Base-by-base conservation (phyloP, 108 stramenopile genomes). In the Nitzschia putrida region DNA sequence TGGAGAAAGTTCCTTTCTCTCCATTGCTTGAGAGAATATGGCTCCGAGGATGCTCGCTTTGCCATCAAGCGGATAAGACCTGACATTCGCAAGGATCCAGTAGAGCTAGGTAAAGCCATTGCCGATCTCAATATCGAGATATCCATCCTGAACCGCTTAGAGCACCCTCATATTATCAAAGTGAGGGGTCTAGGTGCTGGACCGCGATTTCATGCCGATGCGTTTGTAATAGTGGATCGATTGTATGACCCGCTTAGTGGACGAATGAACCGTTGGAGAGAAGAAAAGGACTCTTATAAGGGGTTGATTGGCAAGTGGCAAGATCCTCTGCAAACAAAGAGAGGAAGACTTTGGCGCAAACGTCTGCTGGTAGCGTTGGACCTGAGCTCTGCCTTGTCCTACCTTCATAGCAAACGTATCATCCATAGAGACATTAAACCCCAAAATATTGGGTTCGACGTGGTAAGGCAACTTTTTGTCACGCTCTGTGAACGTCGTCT, bases 151-250 rank as follows among this genome's bases (percentile, higher is more conserved):
- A 29, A 11, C 24, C 23, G 3, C 18, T 24, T 65, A 0, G 45
- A 63, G 39, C 72, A 73, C 57, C 63, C 63, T 26, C 54, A 73
- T 39, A 73, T 73, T 47, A 65, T 73, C 22, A 25, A 37, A 12
- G 42, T 73, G 10, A 39, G 45, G 10, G 72, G 51, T 6, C 29
- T 73, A n/a, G 41, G 37, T 45, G 11, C 18, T 11, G 71, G 37
- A 7, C 26, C 20, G 26, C 23, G 22, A 6, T 66, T 66, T 38
- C 38, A 72, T 44, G 72, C 76, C n/a, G 80, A 74, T 39, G 79
- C 81, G 53, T 87, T 83, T 65, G 68, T 87, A 41, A 53, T 87
- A 12, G 42, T 84, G 47, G 86, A 87, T 54, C 68, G 79, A 14
- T 64, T 84, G 9, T 57, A 59, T 37, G 72, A 68, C 25, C 71